Base-by-base conservation (phyloP, 2,329 filamentous ascomycete genomes). In the Talaromyces atroroseus region DNA sequence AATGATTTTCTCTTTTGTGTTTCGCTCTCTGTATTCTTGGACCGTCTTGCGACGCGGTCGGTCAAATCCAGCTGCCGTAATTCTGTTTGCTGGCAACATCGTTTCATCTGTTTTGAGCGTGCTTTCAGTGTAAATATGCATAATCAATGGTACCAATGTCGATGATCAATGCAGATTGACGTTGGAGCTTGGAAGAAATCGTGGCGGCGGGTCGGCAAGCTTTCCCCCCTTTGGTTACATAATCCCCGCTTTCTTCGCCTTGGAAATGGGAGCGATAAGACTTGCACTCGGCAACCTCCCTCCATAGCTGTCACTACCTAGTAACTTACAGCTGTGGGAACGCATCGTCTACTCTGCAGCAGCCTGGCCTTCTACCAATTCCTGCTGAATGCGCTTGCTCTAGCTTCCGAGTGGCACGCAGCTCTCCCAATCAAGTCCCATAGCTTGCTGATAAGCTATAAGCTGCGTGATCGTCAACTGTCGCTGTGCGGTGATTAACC, bases 401-500 rank as follows among this genome's bases (percentile, higher is more conserved):
- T 52, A 52, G 49, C 49, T 45, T 52, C 49, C 38, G 38, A 36
- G 29, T n/a, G 5, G 38, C 50, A 45, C n/a, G 18, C 40, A 53
- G 51, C 51, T 46, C 29, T 46, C 50, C 50, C 50, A 52, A 53
- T 53, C 51, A 53, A 14, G 46, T 46, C 42, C 40, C 51, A 14
- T 24, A 46, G 29, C 40, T 42, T 45, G 40, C 40, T 42, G 40
- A 42, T 42, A 42, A 38, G 40, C 18, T 42, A 8, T 16, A 21
- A 20, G n/a, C 34, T 16, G 7, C 18, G 10, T 20, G 40, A 44
- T 21, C 18, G n/a, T 14, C 20, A 10, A 21, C 7, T 23, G 8
- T 2, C 36, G 16, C 11, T 40, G 16, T 40, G 12, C 16, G 16
- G 10, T 16, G 32, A 23, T 21, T 21, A 12, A 10, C 40, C 40